These are phyloP conservation scores for Xylaria sp. DNA, from an alignment of 2,329 filamentous ascomycete species.

Conservation along the genomic window DNA sequence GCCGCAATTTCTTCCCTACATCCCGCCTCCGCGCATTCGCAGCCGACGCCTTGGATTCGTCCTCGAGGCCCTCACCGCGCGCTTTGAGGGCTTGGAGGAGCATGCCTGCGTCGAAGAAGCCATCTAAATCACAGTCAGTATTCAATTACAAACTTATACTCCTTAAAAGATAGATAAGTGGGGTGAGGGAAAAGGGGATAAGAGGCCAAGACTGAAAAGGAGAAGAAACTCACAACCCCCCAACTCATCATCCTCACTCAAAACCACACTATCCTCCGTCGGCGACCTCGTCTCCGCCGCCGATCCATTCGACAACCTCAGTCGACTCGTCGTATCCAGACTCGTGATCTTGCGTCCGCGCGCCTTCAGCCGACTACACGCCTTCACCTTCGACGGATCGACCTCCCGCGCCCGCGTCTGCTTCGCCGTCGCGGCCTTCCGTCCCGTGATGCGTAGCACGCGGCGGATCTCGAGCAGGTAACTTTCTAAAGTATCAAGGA, in stretches of 20 bases:
- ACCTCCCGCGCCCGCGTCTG: slow-evolving; percentile 51
- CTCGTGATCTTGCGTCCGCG: slow-evolving; percentile 67
- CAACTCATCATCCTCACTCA: slow-evolving; percentile 81
- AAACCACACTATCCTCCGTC: slow-evolving; percentile 62
- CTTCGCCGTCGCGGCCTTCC: slow-evolving; percentile 39
- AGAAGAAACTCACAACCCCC: slow-evolving; percentile 75
- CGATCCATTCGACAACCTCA: slow-evolving; percentile 35
- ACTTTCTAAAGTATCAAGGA: slow-evolving; percentile 81
- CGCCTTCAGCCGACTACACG: slow-evolving; percentile 55
- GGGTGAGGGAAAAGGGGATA: neutral
- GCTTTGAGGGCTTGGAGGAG: slow-evolving; percentile 80
- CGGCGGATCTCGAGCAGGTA: slow-evolving; percentile 90
- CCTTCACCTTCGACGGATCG: slow-evolving; percentile 36
- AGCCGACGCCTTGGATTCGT: slow-evolving; percentile 49
- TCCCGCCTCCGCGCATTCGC: slow-evolving; percentile 57
- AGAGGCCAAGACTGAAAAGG: neutral
- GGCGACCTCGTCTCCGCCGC: slow-evolving; percentile 52
- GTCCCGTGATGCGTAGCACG: slow-evolving; percentile 64
- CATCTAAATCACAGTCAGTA: slow-evolving; percentile 53
- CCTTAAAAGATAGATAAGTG: neutral
- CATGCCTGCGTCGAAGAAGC: slow-evolving; percentile 97
- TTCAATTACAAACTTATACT: neutral
- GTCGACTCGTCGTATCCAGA: slow-evolving; percentile 37
- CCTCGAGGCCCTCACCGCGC: slow-evolving; percentile 51
- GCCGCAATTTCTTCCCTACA: slow-evolving; percentile 66